A percentile compares a stretch with the other conserved stretches of the same genome.
Evolutionary conservation across 2,329 filamentous ascomycete species (phyloP).

Genomic region (Ophiocordyceps camponoti-floridani): DNA sequence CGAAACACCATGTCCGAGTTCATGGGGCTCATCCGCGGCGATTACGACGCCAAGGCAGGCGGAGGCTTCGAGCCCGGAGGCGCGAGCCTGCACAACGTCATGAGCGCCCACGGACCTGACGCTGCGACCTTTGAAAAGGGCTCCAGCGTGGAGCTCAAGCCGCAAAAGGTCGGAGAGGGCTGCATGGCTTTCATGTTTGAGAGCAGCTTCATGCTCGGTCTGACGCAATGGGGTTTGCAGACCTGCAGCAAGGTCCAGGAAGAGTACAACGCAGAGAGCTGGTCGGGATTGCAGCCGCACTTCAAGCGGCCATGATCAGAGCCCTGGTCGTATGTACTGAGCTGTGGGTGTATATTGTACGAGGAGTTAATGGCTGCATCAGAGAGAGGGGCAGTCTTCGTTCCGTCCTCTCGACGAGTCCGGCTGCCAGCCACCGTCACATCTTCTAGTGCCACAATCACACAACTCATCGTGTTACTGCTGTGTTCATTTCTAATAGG

Average conservation of each 20-base stretch:
- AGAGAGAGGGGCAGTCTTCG: too few species aligned
- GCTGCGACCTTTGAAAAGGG: conserved; percentile 37
- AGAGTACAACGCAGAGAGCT: conserved; percentile 49
- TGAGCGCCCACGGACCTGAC: conserved; percentile 49
- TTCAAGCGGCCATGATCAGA: conserved; percentile 11
- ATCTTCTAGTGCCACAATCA: too few species aligned
- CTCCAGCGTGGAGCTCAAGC: conserved; percentile 31
- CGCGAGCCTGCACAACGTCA: conserved; percentile 49
- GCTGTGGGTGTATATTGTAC: neutral
- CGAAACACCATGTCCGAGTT: conserved; percentile 51
- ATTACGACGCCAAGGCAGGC: conserved; percentile 43
- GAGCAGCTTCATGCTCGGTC: conserved; percentile 50
- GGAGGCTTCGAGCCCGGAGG: conserved; percentile 39
- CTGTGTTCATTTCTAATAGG: too few species aligned
- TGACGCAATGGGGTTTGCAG: conserved; percentile 50
- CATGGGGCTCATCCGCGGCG: conserved; percentile 40
- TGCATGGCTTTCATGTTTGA: conserved; percentile 56
- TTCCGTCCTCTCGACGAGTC: too few species aligned
- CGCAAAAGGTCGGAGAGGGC: conserved; percentile 38
- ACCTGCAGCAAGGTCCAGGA: conserved; percentile 39
- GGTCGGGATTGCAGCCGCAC: conserved; percentile 49
- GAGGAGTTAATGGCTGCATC: too few species aligned
- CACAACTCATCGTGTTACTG: too few species aligned
- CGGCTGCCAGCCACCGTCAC: too few species aligned
- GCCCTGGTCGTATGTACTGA: neutral